phyloP scores from a whole-genome alignment of 257 asterid genomes.

The Salvia miltiorrhiza region DNA sequence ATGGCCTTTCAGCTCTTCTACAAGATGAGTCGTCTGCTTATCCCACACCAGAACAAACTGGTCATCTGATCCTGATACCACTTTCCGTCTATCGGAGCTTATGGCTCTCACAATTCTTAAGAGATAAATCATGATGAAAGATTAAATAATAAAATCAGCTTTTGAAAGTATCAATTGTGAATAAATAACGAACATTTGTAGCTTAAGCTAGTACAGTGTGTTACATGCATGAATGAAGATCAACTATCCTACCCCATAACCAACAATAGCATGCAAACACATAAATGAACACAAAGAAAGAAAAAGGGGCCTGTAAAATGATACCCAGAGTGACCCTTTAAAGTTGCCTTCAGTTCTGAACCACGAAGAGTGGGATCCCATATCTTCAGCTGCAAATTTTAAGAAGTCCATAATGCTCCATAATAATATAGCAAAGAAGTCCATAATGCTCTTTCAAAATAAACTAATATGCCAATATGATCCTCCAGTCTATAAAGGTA shows the following conservation, averaged over 20 bases:
- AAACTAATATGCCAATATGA: neutral
- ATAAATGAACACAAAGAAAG: neutral
- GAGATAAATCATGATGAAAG: conserved; percentile 19
- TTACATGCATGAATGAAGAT: neutral
- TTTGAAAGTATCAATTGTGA: conserved; percentile 7
- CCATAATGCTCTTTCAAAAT: neutral
- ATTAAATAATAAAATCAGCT: conserved; percentile 14
- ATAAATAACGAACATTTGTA: neutral
- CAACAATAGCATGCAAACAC: neutral
- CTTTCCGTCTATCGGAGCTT: conserved; percentile 93
- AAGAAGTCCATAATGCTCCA: neutral
- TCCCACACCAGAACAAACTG: conserved; percentile 96
- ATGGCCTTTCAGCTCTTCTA: conserved; percentile 94
- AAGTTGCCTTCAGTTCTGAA: conserved; percentile 86
- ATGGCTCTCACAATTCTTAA: conserved; percentile 85
- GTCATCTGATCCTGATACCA: conserved; percentile 98
- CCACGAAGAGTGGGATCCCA: conserved; percentile 96
- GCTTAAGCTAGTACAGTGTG: neutral
- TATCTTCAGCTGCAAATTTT: conserved; percentile 64
- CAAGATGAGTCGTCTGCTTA: conserved; percentile 87
- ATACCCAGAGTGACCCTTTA: conserved; percentile 86
- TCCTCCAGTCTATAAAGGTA: neutral
- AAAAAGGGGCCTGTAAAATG: conserved; percentile 4
- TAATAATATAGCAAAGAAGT: neutral
- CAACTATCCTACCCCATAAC: conserved; percentile 7